Evolutionary conservation across 176 grass and related monocot species (phyloP).

Genomic region (Raddia guianensis): DNA sequence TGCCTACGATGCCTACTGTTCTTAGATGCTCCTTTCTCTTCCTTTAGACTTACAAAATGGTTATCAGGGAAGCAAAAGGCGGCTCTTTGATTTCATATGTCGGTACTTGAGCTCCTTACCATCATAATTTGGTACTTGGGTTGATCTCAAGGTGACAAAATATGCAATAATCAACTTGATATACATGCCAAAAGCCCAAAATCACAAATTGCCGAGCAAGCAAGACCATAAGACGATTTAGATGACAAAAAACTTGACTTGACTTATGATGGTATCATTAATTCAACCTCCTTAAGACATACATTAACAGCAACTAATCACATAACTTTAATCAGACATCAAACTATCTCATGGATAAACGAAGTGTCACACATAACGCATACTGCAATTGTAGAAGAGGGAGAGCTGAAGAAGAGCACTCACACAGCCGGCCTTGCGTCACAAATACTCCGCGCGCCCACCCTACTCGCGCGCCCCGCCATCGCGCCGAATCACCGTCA

Average conservation of each 20-base stretch:
- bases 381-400: background rate
- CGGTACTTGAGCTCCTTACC: background rate
- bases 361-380: background rate
- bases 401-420: background rate
- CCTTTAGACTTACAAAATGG: background rate
- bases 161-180: background rate
- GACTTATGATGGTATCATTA: background rate
- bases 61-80: background rate
- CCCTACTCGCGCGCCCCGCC: background rate
- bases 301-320: background rate
- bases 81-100: too few relatives aligned
- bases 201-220: background rate
- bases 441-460: background rate
- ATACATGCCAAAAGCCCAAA: background rate
- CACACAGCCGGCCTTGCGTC: background rate
- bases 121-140: background rate
- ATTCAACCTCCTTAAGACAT: background rate
- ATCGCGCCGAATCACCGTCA: background rate
- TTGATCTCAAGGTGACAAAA: background rate
- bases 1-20: conserved; percentile 24
- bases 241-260: background rate
- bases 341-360: background rate
- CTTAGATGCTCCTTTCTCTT: conserved; percentile 1
- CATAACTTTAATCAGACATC: background rate
- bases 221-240: background rate